phyloP scores from a whole-genome alignment of 1,139 yeast species.

The Magnusiomyces ingens region DNA sequence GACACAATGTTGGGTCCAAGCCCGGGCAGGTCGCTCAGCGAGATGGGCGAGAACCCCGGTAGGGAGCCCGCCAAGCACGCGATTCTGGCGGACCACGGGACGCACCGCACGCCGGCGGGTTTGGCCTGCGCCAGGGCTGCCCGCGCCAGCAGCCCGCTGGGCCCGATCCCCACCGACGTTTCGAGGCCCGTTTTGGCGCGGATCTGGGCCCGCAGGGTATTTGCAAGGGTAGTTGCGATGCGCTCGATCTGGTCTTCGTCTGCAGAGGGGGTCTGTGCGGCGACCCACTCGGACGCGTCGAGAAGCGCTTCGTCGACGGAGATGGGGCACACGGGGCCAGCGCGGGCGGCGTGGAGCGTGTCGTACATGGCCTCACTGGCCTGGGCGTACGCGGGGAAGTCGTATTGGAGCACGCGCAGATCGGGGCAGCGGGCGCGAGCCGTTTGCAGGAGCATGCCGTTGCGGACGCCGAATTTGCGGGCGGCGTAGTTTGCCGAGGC shows the following conservation, averaged over 20 bases:
- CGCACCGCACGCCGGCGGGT: slow-evolving; percentile 58
- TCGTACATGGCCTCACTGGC: slow-evolving; percentile 52
- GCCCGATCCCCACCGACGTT: slow-evolving; percentile 67
- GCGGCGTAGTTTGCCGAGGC: slow-evolving; percentile 92
- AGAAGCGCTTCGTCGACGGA: slow-evolving; percentile 86
- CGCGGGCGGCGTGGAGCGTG: slow-evolving; percentile 34
- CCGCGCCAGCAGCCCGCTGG: slow-evolving; percentile 70
- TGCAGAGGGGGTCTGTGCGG: not conserved
- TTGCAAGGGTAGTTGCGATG: slow-evolving; percentile 26
- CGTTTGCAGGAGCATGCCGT: slow-evolving; percentile 81
- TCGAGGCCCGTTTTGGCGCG: slow-evolving; percentile 49
- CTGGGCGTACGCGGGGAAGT: slow-evolving; percentile 64
- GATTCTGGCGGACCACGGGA: slow-evolving; percentile 20
- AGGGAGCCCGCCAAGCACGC: slow-evolving; percentile 6
- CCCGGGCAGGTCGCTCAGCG: slow-evolving; percentile 69
- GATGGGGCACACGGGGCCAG: slow-evolving; percentile 70
- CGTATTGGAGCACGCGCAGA: slow-evolving; percentile 53
- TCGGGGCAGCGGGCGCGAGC: slow-evolving; percentile 65
- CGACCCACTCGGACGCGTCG: slow-evolving; percentile 43
- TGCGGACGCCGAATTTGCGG: slow-evolving; percentile 60
- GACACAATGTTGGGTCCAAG: slow-evolving; percentile 55
- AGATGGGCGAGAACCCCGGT: slow-evolving; percentile 25
- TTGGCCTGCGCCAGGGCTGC: slow-evolving; percentile 70
- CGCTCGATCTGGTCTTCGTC: not conserved
- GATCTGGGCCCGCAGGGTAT: slow-evolving; percentile 42